Conservation (phyloP, 2,329 filamentous ascomycete genomes). For the Botrytis deweyae region DNA sequence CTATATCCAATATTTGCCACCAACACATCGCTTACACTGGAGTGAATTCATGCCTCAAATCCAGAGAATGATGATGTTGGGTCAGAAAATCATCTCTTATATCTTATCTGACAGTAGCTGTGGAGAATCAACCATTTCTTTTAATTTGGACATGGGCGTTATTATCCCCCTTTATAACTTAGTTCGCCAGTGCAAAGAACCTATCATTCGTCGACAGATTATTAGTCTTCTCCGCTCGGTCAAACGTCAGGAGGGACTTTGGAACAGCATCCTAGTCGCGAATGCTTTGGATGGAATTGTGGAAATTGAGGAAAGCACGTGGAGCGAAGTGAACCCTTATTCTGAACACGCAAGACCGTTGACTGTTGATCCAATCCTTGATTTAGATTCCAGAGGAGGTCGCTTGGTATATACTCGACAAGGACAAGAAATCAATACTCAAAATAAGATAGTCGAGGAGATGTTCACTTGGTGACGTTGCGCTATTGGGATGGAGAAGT, state of each 20-base stretch:
- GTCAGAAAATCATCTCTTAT: neutral
- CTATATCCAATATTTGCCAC: conserved; percentile 17
- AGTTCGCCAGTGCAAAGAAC: conserved; percentile 61
- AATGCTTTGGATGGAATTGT: conserved; percentile 28
- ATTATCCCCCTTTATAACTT: conserved; percentile 63
- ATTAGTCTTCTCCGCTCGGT: conserved; percentile 59
- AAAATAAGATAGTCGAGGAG: conserved; percentile 22
- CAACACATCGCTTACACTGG: neutral
- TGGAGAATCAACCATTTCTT: conserved; percentile 37
- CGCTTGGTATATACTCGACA: conserved; percentile 22
- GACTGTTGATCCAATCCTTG: conserved; percentile 21
- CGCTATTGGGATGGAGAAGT: neutral
- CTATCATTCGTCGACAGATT: conserved; percentile 54
- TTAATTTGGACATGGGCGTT: conserved; percentile 62
- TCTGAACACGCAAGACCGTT: neutral
- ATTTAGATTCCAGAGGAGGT: conserved; percentile 25
- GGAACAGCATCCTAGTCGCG: conserved; percentile 47
- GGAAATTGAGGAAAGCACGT: conserved; percentile 28
- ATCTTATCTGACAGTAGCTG: neutral
- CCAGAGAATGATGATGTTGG: conserved; percentile 2
- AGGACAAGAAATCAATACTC: neutral
- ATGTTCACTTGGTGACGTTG: conserved; percentile 20
- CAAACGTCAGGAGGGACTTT: conserved; percentile 63
- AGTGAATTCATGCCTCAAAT: conserved; percentile 1
- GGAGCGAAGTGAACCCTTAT: neutral